Base-by-base conservation (phyloP, 1,284 basidiomycete genomes). In the Coniophora puteana region DNA sequence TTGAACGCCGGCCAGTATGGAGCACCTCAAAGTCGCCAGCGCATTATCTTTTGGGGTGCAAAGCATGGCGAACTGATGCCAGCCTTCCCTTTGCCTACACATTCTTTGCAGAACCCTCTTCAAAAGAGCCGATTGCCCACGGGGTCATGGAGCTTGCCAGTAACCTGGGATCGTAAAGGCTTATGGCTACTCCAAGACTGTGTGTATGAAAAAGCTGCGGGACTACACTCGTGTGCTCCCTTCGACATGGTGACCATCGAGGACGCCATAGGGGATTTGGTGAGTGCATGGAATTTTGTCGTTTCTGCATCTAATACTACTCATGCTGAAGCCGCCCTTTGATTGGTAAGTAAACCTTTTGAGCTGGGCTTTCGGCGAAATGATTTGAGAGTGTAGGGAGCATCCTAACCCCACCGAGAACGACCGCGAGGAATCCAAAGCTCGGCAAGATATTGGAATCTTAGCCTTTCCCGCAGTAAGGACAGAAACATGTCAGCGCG, bases 1-100 rank as follows among this genome's bases (percentile, higher is more conserved):
- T 63, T 87, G 0, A 79, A 88, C 52, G 78, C 83, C 25, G 76
- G 70, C 1, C 75, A 81, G 29, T 84, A 83, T 59, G 84, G 85
- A 13, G 71, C 74, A 8, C 83, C 84, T 20, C 84, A 88, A 60
- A 65, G 68, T 25, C 74, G 84, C n/a, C 62, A 67, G 30, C 67
- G 85, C 13, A 72, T 84, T 12, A 83, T 88, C 37, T 79, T 88
- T 54, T 72, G 72, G 66, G 85, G 72, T 27, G 76, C 83, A 4
- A 72, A 68, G 40, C 67, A 69, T n/a, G 80, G 76, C 20, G 38
- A 74, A 1, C 56, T 68, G 8, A 58, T 86, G 5, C 84, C 84
- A 1, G 58, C 72, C 11, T 80, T 80, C 53, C 84, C 84, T 0
- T 53, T 74, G n/a, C 83, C 84, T 0, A 72, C 77, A 0, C 80